A percentile compares a stretch with the other conserved stretches of the same genome.
phyloP scores from a whole-genome alignment of 2,329 filamentous ascomycete species.

The Neofusicoccum parvum region DNA sequence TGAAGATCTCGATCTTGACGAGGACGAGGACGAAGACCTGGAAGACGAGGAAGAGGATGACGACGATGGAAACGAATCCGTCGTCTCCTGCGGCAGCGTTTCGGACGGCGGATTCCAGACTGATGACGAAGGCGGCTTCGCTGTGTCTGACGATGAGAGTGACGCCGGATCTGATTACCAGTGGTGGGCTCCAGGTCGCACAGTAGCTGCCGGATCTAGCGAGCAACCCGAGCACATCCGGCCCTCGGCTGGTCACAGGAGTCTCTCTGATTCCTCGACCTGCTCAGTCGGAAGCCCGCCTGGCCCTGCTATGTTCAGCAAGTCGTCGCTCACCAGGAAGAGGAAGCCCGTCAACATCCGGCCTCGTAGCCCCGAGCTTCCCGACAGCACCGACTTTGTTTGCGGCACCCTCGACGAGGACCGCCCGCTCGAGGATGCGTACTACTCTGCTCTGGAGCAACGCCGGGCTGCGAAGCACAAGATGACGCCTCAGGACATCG shows the following conservation, averaged over 20 bases:
- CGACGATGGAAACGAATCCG: constrained; percentile 38
- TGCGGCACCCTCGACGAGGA: constrained; percentile 97
- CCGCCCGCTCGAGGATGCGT: constrained; percentile 89
- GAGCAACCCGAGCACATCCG: constrained; percentile 55
- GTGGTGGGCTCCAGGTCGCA: constrained; percentile 62
- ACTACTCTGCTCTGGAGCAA: constrained; percentile 80
- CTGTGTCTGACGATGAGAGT: constrained; percentile 68
- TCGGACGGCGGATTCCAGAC: constrained; percentile 76
- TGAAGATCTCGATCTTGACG: constrained; percentile 31
- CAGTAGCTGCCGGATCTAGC: constrained; percentile 57
- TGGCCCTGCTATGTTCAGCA: constrained; percentile 26
- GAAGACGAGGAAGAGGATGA: constrained; percentile 55
- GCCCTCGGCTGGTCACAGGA: constrained; percentile 45
- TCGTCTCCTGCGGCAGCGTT: constrained; percentile 34
- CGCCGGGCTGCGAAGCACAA: constrained; percentile 53
- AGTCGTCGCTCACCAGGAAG: constrained; percentile 41
- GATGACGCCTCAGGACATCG: constrained; percentile 55
- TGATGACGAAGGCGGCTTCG: constrained; percentile 74
- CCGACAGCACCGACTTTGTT: constrained; percentile 98
- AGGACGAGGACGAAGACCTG: constrained; percentile 42
- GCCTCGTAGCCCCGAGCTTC: constrained; percentile 76
- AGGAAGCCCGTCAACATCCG: constrained; percentile 61
- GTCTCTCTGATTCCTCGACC: constrained; percentile 56
- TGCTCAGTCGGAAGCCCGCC: constrained; percentile 50
- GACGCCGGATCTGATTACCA: constrained; percentile 65